Conservation (phyloP, 345 rosid species). For the Murraya koenigii region DNA sequence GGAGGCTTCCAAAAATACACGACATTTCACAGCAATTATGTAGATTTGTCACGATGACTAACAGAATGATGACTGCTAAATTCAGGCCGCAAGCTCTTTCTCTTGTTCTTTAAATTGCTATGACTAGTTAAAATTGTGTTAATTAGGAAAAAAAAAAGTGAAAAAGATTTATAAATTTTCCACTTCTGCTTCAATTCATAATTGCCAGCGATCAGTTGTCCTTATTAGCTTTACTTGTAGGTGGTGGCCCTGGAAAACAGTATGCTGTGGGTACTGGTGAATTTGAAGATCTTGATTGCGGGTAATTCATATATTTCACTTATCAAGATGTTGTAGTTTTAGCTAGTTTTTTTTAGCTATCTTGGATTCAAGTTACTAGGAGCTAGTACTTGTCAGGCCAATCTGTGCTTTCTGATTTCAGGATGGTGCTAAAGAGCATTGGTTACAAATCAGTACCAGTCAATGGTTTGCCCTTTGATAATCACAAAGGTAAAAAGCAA, state of each 20-base stretch:
- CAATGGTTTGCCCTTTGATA: conserved; percentile 74
- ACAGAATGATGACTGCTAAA: not conserved
- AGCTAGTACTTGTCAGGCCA: not conserved
- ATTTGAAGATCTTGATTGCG: conserved; percentile 70
- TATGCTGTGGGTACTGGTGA: conserved; percentile 76
- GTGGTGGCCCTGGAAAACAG: conserved; percentile 65
- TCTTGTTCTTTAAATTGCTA: not conserved
- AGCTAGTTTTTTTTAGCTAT: not conserved
- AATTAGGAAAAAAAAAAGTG: not conserved
- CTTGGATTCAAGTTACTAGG: not conserved
- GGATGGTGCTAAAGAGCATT: conserved; percentile 87
- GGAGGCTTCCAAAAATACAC: not conserved
- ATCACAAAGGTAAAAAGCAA: conserved; percentile 55
- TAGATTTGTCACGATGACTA: not conserved
- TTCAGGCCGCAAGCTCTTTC: not conserved
- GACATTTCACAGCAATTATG: not conserved
- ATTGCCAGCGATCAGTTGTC: not conserved
- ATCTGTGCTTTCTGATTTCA: conserved; percentile 28
- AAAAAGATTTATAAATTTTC: not conserved
- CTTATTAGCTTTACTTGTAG: conserved; percentile 34
- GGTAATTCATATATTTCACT: conserved; percentile 39
- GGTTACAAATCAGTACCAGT: conserved; percentile 87
- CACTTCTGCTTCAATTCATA: not conserved
- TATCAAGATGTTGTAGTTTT: not conserved
- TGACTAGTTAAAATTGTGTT: not conserved